A percentile compares a stretch with the other conserved stretches of the same genome.
Evolutionary conservation across 2,329 filamentous ascomycete genomes (phyloP).

Genomic region (Cercospora sojina): DNA sequence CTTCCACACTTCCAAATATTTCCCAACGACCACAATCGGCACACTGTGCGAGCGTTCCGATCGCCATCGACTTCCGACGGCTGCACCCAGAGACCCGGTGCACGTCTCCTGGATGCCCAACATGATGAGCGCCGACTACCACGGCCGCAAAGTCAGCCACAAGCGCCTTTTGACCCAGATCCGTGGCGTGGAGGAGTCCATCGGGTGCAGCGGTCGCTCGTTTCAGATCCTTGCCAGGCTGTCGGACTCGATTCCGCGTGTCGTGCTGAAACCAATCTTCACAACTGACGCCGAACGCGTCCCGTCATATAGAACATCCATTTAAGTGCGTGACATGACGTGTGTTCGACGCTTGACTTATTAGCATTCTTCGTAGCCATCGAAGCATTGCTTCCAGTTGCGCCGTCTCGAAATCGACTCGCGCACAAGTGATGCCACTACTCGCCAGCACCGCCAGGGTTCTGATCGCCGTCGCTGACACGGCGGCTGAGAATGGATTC

Average conservation of each 20-base stretch:
- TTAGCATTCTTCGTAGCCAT: neutral
- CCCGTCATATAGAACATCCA: neutral
- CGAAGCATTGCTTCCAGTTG: neutral
- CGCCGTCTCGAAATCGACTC: neutral
- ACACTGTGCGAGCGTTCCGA: neutral
- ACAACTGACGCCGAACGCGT: neutral
- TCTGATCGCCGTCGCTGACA: conserved; percentile 3
- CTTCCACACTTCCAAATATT: conserved; percentile 1
- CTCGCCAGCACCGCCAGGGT: conserved; percentile 1
- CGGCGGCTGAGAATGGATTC: neutral
- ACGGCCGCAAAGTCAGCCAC: neutral
- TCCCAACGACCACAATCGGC: neutral
- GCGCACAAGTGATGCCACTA: neutral
- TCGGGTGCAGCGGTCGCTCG: neutral
- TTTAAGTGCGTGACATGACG: neutral
- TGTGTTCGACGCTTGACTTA: neutral
- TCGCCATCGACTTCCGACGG: conserved; percentile 2
- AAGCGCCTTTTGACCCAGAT: neutral
- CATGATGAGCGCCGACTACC: neutral
- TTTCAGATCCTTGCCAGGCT: conserved; percentile 5
- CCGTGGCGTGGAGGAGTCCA: neutral
- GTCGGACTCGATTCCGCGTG: neutral
- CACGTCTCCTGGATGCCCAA: conserved; percentile 2
- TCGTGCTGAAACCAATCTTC: neutral
- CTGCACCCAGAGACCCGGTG: neutral